A percentile compares a stretch with the other conserved stretches of the same genome.
phyloP scores from a whole-genome alignment of 164 flowering plant species.

The Tetracentron sinense region DNA sequence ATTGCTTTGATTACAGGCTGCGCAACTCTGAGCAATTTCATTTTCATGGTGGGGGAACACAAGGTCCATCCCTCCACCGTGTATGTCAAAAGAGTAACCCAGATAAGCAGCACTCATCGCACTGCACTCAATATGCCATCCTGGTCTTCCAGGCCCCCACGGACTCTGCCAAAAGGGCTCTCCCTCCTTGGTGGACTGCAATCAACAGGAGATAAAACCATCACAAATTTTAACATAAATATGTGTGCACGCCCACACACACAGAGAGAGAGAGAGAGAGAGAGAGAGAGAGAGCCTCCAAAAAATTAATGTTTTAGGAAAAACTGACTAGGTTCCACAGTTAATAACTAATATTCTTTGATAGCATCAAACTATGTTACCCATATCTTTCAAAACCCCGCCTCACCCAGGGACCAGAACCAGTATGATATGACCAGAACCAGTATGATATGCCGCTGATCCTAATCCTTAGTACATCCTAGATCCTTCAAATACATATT shows the following conservation, averaged over 20 bases:
- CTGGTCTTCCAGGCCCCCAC: slow-evolving; percentile 99
- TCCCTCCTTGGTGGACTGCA: slow-evolving; percentile 88
- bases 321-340: no score
- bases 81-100: slow-evolving; percentile 86
- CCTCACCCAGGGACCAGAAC: no score
- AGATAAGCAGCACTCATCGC: slow-evolving; percentile 98
- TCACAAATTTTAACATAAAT: neutral
- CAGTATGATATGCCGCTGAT: no score
- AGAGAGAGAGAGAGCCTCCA: no score
- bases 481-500: no score
- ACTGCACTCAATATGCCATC: slow-evolving; percentile 99
- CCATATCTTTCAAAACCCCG: no score
- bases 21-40: slow-evolving; percentile 98
- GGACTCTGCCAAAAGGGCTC: slow-evolving; percentile 97
- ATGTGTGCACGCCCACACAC: neutral
- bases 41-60: slow-evolving; percentile 98
- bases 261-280: no score
- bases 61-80: slow-evolving; percentile 99
- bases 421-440: no score
- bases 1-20: slow-evolving; percentile 68
- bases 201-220: slow-evolving; percentile 2
- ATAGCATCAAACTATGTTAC: no score
- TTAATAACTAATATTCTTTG: no score
- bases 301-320: no score
- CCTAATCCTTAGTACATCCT: no score